Evolutionary conservation across 2,329 filamentous ascomycete genomes (phyloP).

Genomic region (Penicillium italicum): DNA sequence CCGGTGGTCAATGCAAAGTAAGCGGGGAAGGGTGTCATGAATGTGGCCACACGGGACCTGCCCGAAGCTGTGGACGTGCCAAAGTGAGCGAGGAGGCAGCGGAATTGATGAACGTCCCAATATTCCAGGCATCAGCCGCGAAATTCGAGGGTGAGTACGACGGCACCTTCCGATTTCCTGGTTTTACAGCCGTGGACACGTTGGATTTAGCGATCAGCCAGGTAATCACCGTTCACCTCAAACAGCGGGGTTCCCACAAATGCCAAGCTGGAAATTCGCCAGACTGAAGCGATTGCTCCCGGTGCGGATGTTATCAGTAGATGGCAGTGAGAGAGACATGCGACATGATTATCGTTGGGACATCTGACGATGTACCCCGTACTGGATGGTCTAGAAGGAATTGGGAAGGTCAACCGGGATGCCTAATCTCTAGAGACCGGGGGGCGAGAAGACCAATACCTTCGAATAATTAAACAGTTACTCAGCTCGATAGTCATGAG

Average conservation of each 20-base stretch:
- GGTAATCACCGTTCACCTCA: conserved; percentile 57
- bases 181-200: conserved; percentile 55
- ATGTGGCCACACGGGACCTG: conserved; percentile 54
- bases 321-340: conserved; percentile 55
- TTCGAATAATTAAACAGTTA: background rate
- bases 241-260: conserved; percentile 53
- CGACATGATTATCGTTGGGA: conserved; percentile 46
- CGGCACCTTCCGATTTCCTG: conserved; percentile 53
- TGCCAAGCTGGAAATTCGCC: conserved; percentile 54
- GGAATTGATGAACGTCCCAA: conserved; percentile 43
- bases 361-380: conserved; percentile 35
- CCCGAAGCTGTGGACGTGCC: conserved; percentile 54
- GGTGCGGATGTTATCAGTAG: conserved; percentile 60
- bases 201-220: conserved; percentile 57
- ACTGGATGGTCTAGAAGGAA: conserved; percentile 42
- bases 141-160: conserved; percentile 59
- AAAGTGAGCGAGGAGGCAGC: conserved; percentile 50
- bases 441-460: background rate
- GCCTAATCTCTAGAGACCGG: conserved; percentile 4
- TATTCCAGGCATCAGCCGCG: conserved; percentile 54
- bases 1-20: conserved; percentile 55
- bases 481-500: background rate
- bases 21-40: conserved; percentile 58
- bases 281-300: conserved; percentile 58
- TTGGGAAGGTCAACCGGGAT: conserved; percentile 22